Percentiles rank a stretch among this genome's conserved stretches.
These are phyloP conservation scores for Verticillium tricorpus DNA, from an alignment of 2,329 filamentous ascomycete species.

Conservation along the genomic window DNA sequence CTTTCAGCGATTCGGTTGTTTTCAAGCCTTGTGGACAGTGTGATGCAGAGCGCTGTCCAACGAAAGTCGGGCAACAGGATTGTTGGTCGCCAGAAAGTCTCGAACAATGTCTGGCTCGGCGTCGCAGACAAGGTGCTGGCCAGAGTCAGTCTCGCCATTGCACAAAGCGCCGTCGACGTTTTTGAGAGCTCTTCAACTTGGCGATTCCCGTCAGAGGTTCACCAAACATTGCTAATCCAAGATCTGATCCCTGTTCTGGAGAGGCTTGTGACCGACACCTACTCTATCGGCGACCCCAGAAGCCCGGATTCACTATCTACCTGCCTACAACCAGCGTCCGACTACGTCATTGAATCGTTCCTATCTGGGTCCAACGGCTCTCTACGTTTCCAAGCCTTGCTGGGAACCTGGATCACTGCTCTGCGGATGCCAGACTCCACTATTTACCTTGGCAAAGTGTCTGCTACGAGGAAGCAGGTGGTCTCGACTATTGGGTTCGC, in stretches of 20 bases:
- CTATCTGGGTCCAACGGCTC: constrained; percentile 65
- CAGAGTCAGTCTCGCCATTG: constrained; percentile 67
- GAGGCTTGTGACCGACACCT: constrained; percentile 66
- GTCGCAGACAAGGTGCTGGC: constrained; percentile 75
- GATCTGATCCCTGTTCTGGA: constrained; percentile 67
- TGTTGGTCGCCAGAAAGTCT: constrained; percentile 37
- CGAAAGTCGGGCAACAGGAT: constrained; percentile 54
- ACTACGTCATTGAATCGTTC: constrained; percentile 73
- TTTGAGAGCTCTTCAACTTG: constrained; percentile 83
- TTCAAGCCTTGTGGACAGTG: constrained; percentile 69
- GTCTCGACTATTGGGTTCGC: constrained; percentile 61
- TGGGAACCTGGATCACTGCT: constrained; percentile 63
- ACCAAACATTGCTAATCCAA: constrained; percentile 64
- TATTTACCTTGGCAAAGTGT: constrained; percentile 50
- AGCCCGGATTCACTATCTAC: constrained; percentile 44
- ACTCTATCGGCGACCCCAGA: constrained; percentile 64
- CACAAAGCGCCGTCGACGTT: constrained; percentile 72
- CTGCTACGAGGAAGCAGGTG: constrained; percentile 58
- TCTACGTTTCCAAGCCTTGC: constrained; percentile 70
- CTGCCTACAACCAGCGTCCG: constrained; percentile 67
- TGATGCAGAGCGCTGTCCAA: constrained; percentile 63
- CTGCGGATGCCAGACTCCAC: constrained; percentile 57
- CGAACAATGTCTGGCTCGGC: constrained; percentile 58
- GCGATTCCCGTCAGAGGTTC: constrained; percentile 68
- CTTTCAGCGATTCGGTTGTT: constrained; percentile 70